Evolutionary conservation across 2,329 filamentous ascomycete genomes (phyloP).

Genomic region (Venturia effusa): DNA sequence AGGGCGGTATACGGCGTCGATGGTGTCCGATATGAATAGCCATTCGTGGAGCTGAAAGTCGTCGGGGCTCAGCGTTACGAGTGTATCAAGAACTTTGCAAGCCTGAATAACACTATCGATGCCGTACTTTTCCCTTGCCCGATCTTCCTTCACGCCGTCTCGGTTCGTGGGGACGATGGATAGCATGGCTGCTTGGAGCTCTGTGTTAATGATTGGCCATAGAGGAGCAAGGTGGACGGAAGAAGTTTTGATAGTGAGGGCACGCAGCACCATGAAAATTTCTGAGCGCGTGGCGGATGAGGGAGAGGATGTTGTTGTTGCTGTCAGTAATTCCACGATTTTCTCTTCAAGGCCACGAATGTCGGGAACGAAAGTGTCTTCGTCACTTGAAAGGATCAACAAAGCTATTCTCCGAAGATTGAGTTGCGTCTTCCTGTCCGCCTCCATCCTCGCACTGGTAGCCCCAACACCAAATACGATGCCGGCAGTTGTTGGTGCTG

Average conservation of each 20-base stretch:
- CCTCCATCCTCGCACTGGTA: slow-evolving; percentile 84
- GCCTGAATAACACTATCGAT: slow-evolving; percentile 73
- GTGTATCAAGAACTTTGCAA: slow-evolving; percentile 81
- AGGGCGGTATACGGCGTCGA: slow-evolving; percentile 85
- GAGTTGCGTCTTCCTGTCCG: slow-evolving; percentile 84
- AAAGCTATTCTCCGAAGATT: slow-evolving; percentile 75
- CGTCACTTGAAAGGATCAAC: slow-evolving; percentile 63
- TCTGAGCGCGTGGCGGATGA: slow-evolving; percentile 84
- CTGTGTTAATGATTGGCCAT: slow-evolving; percentile 83
- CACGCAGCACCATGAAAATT: slow-evolving; percentile 77
- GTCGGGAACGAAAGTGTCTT: slow-evolving; percentile 72
- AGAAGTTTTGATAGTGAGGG: slow-evolving; percentile 68
- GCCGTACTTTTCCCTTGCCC: slow-evolving; percentile 66
- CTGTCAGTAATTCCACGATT: slow-evolving; percentile 72
- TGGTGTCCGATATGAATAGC: slow-evolving; percentile 94
- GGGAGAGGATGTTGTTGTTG: slow-evolving; percentile 79
- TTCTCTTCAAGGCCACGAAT: slow-evolving; percentile 67
- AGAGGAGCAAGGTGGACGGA: slow-evolving; percentile 70
- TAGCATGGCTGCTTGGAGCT: slow-evolving; percentile 69
- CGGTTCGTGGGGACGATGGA: slow-evolving; percentile 60
- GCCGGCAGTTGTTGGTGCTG: slow-evolving; percentile 79
- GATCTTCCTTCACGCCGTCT: slow-evolving; percentile 65
- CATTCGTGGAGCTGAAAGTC: slow-evolving; percentile 98
- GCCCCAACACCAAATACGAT: slow-evolving; percentile 99
- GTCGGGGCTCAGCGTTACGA: slow-evolving; percentile 80